Evolutionary conservation across 495 filamentous ascomycete species (phyloP), one percentile per base, ranked within the genome.

Genomic region (Astrocystis sublimbata): DNA sequence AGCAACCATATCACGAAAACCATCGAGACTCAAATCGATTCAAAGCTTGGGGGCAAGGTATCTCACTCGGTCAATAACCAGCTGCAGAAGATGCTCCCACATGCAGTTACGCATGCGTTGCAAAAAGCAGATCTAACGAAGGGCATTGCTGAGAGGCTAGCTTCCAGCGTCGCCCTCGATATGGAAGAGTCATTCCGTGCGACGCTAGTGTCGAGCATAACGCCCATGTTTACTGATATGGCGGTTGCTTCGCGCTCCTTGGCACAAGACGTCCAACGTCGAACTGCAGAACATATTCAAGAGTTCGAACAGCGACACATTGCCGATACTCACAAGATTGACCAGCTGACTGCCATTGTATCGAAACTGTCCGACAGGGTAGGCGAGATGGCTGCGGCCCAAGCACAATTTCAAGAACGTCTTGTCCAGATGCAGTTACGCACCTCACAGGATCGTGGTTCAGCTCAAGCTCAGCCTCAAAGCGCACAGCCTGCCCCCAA

Each of bases 281-380:
- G 73, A 80, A 79, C 88, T 46, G 76, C 81, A 36, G 81, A 84
- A 41, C 84, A 88, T 65, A 77, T 91, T 50, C 81, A 83, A 55
- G 79, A 85, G 23, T 79, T 88, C 19, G 89, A 96, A 66, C 69
- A 78, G n/a, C 86, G 88, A 69, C 89, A 86, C 43, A 81, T 85
- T 19, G 79, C 81, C 23, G 92, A 97, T 65, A 81, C 80, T 30
- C 79, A 78, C 33, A 96, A 96, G 79, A 90, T 97, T 60, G 91
- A 96, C 47, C 85, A 93, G 65, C 83, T 98, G 62, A 88, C 88
- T 15, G 77, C 81, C 5, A 81, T 91, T 24, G 88, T 96, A 9
- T 85, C 83, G 35, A 78, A 83, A 43, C 79, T 97, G 58, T 83
- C 88, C 13, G 85, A 89, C 60, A 92, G 87, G 8, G 81, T 98